These are phyloP conservation scores for Chlamydomonas applanata DNA, from an alignment of 139 green algal genomes.

Conservation along the genomic window DNA sequence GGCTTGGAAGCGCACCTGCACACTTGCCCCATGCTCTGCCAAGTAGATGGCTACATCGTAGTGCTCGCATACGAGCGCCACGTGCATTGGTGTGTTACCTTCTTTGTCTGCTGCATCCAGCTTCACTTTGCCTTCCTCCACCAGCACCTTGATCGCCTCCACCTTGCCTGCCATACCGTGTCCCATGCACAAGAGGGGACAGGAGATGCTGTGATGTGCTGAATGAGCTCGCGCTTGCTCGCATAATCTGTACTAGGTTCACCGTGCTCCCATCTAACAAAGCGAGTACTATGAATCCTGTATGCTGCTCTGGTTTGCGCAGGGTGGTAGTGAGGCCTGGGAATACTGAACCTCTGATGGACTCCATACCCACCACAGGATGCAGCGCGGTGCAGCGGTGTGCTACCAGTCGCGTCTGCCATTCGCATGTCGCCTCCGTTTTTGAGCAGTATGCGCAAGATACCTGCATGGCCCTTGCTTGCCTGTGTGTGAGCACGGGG, in stretches of 20 bases:
- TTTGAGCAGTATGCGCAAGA: constrained; percentile 42
- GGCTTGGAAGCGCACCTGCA: constrained; percentile 50
- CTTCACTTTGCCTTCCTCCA: constrained; percentile 45
- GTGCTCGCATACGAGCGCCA: constrained; percentile 47
- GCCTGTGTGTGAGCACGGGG: constrained; percentile 27
- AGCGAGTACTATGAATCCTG: no score
- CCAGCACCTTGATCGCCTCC: constrained; percentile 35
- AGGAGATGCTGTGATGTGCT: no score
- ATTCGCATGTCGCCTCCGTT: constrained; percentile 31
- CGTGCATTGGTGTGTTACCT: constrained; percentile 50
- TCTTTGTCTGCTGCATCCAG: constrained; percentile 41
- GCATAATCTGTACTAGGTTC: no score
- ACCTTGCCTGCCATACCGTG: constrained; percentile 5
- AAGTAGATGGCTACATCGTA: constrained; percentile 42
- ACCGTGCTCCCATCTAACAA: no score
- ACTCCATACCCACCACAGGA: constrained; percentile 11
- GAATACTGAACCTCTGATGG: no score
- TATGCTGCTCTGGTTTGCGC: no score
- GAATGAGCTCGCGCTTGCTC: no score
- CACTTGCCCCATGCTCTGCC: constrained; percentile 29
- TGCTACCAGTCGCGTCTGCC: constrained; percentile 52
- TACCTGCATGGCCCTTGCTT: constrained; percentile 46
- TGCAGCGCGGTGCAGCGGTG: constrained; percentile 51
- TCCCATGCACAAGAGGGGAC: not conserved
- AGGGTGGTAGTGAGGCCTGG: not conserved